A percentile compares a stretch with the other conserved stretches of the same genome.
Evolutionary conservation across 2,329 filamentous ascomycete species (phyloP).

Genomic region (Apiospora arundinis): DNA sequence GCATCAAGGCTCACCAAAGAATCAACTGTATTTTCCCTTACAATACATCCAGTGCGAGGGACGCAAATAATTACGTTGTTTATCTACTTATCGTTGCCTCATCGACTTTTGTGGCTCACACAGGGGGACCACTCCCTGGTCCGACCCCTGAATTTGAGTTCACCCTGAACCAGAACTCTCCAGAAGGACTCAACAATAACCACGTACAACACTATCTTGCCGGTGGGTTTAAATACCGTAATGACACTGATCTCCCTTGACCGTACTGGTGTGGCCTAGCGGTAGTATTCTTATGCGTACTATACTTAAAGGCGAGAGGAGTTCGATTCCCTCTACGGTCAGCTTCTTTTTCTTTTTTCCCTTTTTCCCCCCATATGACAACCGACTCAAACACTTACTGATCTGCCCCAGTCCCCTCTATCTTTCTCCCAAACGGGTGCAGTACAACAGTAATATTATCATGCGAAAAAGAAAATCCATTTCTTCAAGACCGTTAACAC

Average conservation of each 20-base stretch:
- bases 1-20: no score
- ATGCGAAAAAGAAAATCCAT: no score
- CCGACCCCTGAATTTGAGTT: not conserved
- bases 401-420: no score
- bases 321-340: conserved; percentile 6
- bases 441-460: no score
- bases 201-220: not conserved
- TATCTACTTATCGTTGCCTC: no score
- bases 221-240: not conserved
- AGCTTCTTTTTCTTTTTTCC: not conserved
- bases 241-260: not conserved
- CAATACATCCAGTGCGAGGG: no score
- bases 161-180: not conserved
- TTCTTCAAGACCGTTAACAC: no score
- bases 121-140: not conserved
- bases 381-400: no score
- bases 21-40: no score
- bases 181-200: not conserved
- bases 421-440: no score
- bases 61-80: no score
- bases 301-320: not conserved
- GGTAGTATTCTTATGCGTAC: not conserved
- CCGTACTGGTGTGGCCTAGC: not conserved
- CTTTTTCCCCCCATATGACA: no score
- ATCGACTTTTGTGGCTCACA: not conserved